Conservation (phyloP, 2,329 filamentous ascomycete species). For the Neofusicoccum parvum region DNA sequence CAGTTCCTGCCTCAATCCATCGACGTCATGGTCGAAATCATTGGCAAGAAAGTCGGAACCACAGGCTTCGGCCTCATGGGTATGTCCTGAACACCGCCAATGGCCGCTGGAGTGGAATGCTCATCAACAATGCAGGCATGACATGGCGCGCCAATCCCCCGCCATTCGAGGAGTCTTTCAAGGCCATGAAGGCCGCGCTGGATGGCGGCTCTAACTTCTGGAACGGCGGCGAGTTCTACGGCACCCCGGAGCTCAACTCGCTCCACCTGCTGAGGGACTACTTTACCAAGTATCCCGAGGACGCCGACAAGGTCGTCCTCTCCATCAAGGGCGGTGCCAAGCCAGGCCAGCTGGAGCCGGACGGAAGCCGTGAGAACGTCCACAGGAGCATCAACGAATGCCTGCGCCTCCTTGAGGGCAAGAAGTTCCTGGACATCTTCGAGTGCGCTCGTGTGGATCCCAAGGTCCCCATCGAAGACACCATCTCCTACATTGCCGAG, state of each 20-base stretch:
- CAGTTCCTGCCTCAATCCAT: not conserved
- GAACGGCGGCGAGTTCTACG: slow-evolving; percentile 56
- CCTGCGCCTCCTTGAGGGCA: slow-evolving; percentile 47
- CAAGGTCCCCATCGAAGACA: slow-evolving; percentile 48
- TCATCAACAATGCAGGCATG: slow-evolving; percentile 36
- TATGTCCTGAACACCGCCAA: slow-evolving; percentile 20
- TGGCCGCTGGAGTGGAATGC: not conserved
- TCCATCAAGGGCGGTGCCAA: slow-evolving; percentile 53
- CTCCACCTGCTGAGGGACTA: slow-evolving; percentile 54
- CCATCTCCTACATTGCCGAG: slow-evolving; percentile 46
- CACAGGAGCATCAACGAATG: slow-evolving; percentile 50
- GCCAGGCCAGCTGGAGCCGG: slow-evolving; percentile 37
- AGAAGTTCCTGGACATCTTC: slow-evolving; percentile 53
- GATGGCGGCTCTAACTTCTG: slow-evolving; percentile 49
- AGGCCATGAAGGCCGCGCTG: slow-evolving; percentile 49
- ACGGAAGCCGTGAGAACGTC: slow-evolving; percentile 46
- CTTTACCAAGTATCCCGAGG: slow-evolving; percentile 54
- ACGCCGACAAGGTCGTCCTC: slow-evolving; percentile 53
- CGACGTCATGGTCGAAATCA: slow-evolving; percentile 36
- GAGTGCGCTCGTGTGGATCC: slow-evolving; percentile 50
- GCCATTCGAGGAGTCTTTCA: slow-evolving; percentile 42
- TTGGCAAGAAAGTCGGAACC: slow-evolving; percentile 41
- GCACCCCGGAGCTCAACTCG: slow-evolving; percentile 48
- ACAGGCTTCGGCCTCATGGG: slow-evolving; percentile 54
- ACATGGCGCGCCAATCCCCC: slow-evolving; percentile 49